Evolutionary conservation across 2,329 filamentous ascomycete genomes (phyloP).

Genomic region (Cytospora piceae): DNA sequence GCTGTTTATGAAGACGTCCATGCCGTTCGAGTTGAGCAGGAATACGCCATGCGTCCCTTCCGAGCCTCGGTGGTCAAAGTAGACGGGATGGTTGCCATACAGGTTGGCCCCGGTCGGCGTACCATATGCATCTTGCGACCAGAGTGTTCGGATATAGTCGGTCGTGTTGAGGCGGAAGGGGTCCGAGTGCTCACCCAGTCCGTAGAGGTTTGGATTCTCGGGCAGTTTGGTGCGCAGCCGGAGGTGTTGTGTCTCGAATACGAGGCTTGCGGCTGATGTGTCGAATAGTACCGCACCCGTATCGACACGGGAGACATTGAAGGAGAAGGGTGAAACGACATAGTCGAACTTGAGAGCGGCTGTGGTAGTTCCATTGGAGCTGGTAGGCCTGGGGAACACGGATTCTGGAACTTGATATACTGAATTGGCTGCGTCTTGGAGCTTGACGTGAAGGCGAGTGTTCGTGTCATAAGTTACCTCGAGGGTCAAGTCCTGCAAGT

Average conservation of each 20-base stretch:
- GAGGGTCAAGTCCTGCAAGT: slow-evolving; percentile 64
- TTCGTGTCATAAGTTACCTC: slow-evolving; percentile 71
- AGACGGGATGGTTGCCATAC: slow-evolving; percentile 76
- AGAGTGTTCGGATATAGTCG: slow-evolving; percentile 71
- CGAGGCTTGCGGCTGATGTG: slow-evolving; percentile 65
- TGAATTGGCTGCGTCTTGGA: slow-evolving; percentile 69
- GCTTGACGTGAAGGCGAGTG: slow-evolving; percentile 73
- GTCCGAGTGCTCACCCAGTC: slow-evolving; percentile 78
- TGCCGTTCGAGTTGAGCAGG: slow-evolving; percentile 73
- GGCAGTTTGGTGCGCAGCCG: slow-evolving; percentile 73
- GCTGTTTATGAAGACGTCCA: slow-evolving; percentile 76
- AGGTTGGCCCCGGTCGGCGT: slow-evolving; percentile 67
- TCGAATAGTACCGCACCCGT: slow-evolving; percentile 66
- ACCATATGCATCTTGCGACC: slow-evolving; percentile 68
- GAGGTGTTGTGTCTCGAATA: slow-evolving; percentile 81
- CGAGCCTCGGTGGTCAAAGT: slow-evolving; percentile 69
- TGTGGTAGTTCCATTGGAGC: slow-evolving; percentile 29
- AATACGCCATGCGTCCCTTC: slow-evolving; percentile 66
- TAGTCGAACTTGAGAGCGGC: slow-evolving; percentile 42
- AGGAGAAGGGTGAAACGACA: slow-evolving; percentile 45
- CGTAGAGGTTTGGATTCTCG: slow-evolving; percentile 71
- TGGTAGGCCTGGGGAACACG: slow-evolving; percentile 64
- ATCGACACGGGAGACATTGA: slow-evolving; percentile 43
- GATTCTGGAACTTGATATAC: slow-evolving; percentile 76
- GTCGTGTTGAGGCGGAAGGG: slow-evolving; percentile 69